Conservation (phyloP, 768 basidiomycete genomes). For the Chalciporus pseudorubinellus region DNA sequence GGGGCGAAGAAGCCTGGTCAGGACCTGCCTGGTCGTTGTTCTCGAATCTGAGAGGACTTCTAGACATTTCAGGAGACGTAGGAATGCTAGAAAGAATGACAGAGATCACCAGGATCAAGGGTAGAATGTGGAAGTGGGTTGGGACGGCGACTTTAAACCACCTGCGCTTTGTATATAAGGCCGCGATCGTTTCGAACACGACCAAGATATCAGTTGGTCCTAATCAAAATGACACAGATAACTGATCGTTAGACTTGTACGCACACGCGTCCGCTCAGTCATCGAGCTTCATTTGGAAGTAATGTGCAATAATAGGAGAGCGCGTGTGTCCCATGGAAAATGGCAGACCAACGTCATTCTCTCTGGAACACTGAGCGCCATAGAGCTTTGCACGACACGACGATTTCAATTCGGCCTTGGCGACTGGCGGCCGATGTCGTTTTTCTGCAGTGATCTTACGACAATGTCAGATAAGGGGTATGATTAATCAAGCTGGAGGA, state of each 20-base stretch:
- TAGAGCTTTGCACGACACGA: not conserved
- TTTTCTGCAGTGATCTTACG: too few relatives aligned
- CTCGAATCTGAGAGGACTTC: constrained; percentile 10
- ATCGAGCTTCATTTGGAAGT: not conserved
- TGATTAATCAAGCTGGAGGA: too few relatives aligned
- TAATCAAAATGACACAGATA: not conserved
- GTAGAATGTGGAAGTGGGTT: not conserved
- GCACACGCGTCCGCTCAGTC: not conserved
- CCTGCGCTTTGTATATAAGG: constrained; percentile 9
- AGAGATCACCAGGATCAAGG: constrained; percentile 18
- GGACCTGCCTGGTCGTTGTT: constrained; percentile 22
- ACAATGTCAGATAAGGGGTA: too few relatives aligned
- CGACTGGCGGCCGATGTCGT: too few relatives aligned
- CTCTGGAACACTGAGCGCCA: not conserved
- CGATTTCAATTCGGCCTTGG: not conserved
- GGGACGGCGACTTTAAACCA: not conserved
- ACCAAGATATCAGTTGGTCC: constrained; percentile 10
- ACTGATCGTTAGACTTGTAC: not conserved
- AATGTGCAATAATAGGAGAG: not conserved
- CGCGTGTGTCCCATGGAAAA: not conserved
- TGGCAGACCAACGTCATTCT: not conserved
- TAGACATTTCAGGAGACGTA: constrained; percentile 10
- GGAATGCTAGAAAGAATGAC: constrained; percentile 4
- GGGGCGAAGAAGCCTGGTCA: constrained; percentile 7
- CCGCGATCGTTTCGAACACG: constrained; percentile 15